Evolutionary conservation across 805 yeast genomes (phyloP).

Genomic region (Candida awuae): DNA sequence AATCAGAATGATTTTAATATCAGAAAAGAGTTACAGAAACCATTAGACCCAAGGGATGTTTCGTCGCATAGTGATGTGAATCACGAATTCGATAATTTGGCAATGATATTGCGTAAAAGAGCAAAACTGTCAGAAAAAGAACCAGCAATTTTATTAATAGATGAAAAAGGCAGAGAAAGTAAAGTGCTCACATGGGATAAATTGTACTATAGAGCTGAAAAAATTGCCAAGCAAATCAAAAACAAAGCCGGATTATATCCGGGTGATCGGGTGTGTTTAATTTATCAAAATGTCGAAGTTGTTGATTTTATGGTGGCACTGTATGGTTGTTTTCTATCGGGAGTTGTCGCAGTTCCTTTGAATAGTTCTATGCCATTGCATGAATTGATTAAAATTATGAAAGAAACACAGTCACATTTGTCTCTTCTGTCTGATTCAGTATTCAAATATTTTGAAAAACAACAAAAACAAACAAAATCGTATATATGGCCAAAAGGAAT

Average conservation of each 20-base stretch:
- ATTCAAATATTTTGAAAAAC: conserved; percentile 62
- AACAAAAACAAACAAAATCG: conserved; percentile 29
- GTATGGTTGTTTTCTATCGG: conserved; percentile 88
- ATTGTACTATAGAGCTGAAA: conserved; percentile 72
- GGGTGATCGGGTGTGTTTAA: conserved; percentile 75
- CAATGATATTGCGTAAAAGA: conserved; percentile 65
- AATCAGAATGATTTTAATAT: not conserved
- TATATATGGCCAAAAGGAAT: conserved; percentile 63
- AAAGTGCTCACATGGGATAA: conserved; percentile 83
- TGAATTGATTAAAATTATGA: conserved; percentile 67
- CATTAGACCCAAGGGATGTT: conserved; percentile 54
- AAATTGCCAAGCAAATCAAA: conserved; percentile 74
- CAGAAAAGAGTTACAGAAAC: conserved; percentile 40
- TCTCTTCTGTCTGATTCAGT: conserved; percentile 78
- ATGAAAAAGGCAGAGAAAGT: conserved; percentile 73
- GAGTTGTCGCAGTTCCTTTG: conserved; percentile 90
- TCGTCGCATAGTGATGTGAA: conserved; percentile 24
- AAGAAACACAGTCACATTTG: conserved; percentile 65
- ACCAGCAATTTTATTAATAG: conserved; percentile 64
- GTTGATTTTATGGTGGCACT: conserved; percentile 80
- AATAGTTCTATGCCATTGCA: conserved; percentile 60
- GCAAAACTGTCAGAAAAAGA: conserved; percentile 60
- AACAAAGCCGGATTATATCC: conserved; percentile 66
- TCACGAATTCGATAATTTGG: conserved; percentile 50
- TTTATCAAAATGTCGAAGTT: conserved; percentile 78